Base-by-base conservation (phyloP, 2,329 filamentous ascomycete species). In the Ceratocystis colombiana region DNA sequence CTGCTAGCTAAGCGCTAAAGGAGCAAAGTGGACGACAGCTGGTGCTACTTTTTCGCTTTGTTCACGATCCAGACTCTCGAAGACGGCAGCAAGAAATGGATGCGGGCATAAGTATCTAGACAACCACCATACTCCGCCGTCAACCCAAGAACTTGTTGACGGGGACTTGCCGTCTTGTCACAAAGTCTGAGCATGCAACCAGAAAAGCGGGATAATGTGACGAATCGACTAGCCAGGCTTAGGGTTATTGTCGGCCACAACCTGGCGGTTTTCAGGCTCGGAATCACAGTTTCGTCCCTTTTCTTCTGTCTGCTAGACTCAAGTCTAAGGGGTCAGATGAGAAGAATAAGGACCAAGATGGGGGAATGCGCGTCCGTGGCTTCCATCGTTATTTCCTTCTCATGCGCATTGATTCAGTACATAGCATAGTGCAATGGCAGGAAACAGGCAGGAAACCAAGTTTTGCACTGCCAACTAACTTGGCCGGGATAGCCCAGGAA, bases 401-500 rank as follows among this genome's bases (percentile, higher is more conserved):
- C 28, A 59, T 59, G 53, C 33, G 53, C 53, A 59, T 59, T 8
- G 25, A 59, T 7, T 33, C 53, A n/a, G 53, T 37, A 59, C 15
- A 59, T 37, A 41, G 37, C 3, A 12, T 41, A 41, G 37, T 41
- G 37, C 10, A 28, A 59, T n/a, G n/a, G 22, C 53, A 59, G 53
- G 12, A 33, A 57, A 57, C 25, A 57, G 53, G 25, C 17, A 53
- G 25, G 48, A 53, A 25, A 48, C 48, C 8, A 20, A 41, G 8
- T n/a, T 59, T 59, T 59, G 53, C 53, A 59, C 53, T 59, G 53
- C 53, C 53, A 59, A 15, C 53, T 15, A 53, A 12, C 48, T 5
- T 53, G 48, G 48, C 48, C 48, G 28, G 53, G 28, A 59, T 59
- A 33, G 28, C 12, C 53, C 10, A 59, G 53, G 61, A 48, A 25